These are phyloP conservation scores for Trichosporon sp. DNA, from an alignment of 1,284 basidiomycete species.

Conservation along the genomic window DNA sequence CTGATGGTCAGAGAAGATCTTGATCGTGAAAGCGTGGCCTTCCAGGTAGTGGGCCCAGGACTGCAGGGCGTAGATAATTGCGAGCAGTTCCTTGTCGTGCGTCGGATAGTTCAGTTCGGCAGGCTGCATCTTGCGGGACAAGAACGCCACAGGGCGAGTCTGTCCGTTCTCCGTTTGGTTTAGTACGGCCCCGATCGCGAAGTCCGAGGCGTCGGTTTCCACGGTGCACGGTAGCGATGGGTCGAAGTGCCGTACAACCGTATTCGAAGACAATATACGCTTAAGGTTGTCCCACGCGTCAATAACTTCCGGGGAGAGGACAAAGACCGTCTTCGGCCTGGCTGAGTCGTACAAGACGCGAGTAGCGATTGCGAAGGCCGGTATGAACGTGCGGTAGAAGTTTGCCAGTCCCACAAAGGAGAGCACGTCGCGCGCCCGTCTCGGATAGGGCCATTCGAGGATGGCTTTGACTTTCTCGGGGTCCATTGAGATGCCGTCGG, in stretches of 20 bases:
- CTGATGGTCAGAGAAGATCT: conserved; percentile 50
- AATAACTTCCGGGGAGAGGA: conserved; percentile 37
- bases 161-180: conserved; percentile 20
- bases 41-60: conserved; percentile 49
- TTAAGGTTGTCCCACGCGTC: conserved; percentile 39
- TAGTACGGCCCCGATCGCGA: conserved; percentile 5
- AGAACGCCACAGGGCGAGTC: conserved; percentile 45
- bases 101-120: conserved; percentile 52
- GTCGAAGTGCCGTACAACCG: conserved; percentile 18
- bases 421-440: conserved; percentile 37
- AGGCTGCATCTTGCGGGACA: conserved; percentile 35
- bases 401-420: conserved; percentile 44
- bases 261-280: conserved; percentile 33
- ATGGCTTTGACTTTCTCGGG: conserved; percentile 48
- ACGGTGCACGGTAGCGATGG: background rate
- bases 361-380: too few relatives aligned
- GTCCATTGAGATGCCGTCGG: conserved; percentile 47
- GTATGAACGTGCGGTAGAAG: conserved; percentile 48
- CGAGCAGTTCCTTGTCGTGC: conserved; percentile 53
- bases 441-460: conserved; percentile 47
- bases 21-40: conserved; percentile 29
- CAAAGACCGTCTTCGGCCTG: conserved; percentile 18
- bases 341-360: too few relatives aligned
- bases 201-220: conserved; percentile 14
- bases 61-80: conserved; percentile 47